Percentiles rank a stretch among this genome's conserved stretches.
Conservation (phyloP, 1,139 yeast genomes). For the Diutina mesorugosa region DNA sequence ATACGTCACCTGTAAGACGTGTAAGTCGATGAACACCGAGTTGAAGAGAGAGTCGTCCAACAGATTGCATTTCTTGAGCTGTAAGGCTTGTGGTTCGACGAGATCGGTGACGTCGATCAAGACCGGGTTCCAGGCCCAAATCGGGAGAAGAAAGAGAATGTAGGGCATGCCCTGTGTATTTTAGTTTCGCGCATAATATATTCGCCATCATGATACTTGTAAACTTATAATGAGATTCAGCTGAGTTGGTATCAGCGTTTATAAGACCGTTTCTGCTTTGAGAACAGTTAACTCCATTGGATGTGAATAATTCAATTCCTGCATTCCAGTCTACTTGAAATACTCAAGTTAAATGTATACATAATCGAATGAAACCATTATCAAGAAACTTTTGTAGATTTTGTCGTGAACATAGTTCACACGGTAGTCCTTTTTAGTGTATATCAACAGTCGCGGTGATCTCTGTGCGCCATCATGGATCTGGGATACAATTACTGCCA, state of each 20-base stretch:
- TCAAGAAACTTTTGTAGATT: too few species aligned
- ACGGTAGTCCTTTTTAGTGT: neutral
- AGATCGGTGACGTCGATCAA: constrained; percentile 95
- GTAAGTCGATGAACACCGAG: constrained; percentile 95
- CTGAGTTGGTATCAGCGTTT: too few species aligned
- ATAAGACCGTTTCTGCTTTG: too few species aligned
- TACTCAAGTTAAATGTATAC: too few species aligned
- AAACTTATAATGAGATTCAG: too few species aligned
- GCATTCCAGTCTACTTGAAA: too few species aligned
- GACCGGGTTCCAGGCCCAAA: constrained; percentile 98
- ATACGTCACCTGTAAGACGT: constrained; percentile 96
- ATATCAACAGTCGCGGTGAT: neutral
- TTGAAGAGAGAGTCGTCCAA: constrained; percentile 90
- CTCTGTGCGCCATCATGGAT: constrained; percentile 7
- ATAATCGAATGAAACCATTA: too few species aligned
- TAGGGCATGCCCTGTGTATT: constrained; percentile 6
- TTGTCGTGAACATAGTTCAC: too few species aligned
- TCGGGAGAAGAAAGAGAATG: constrained; percentile 60
- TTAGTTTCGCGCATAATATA: neutral
- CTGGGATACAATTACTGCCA: constrained; percentile 23
- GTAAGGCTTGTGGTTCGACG: constrained; percentile 96
- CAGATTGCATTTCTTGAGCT: constrained; percentile 93
- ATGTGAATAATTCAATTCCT: too few species aligned
- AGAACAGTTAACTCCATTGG: too few species aligned
- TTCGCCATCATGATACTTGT: neutral